Conservation (phyloP, 2,329 filamentous ascomycete genomes). For the Epichloe festucae region DNA sequence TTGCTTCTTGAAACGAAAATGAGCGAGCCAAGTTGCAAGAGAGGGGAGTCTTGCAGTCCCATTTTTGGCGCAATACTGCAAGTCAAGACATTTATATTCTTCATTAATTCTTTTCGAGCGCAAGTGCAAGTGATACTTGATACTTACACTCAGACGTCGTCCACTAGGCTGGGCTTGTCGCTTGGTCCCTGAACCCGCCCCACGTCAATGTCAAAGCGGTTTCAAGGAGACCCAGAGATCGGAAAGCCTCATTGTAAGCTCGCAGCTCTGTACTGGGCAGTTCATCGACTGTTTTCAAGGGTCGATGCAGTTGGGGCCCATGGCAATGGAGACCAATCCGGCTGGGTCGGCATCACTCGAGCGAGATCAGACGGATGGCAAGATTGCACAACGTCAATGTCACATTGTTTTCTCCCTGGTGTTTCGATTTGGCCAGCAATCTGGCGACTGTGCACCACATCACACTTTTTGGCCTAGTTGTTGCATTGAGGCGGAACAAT, state of each 20-base stretch:
- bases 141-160: neutral
- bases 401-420: neutral
- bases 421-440: too few species aligned
- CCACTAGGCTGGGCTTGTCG: neutral
- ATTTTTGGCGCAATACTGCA: too few species aligned
- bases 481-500: neutral
- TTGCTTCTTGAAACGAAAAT: too few species aligned
- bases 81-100: too few species aligned
- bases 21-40: too few species aligned
- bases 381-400: neutral
- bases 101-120: too few species aligned
- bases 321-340: neutral
- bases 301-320: neutral
- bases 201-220: neutral
- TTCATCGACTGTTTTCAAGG: neutral
- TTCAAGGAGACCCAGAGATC: neutral
- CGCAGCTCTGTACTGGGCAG: neutral
- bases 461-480: too few species aligned
- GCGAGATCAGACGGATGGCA: neutral
- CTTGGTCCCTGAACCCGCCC: neutral
- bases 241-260: neutral
- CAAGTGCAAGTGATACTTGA: neutral
- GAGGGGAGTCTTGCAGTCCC: too few species aligned
- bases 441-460: too few species aligned
- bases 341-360: neutral